A percentile compares a stretch with the other conserved stretches of the same genome.
These are phyloP conservation scores for Rhizopogon vulgaris DNA, from an alignment of 768 basidiomycete genomes.

Conservation along the genomic window DNA sequence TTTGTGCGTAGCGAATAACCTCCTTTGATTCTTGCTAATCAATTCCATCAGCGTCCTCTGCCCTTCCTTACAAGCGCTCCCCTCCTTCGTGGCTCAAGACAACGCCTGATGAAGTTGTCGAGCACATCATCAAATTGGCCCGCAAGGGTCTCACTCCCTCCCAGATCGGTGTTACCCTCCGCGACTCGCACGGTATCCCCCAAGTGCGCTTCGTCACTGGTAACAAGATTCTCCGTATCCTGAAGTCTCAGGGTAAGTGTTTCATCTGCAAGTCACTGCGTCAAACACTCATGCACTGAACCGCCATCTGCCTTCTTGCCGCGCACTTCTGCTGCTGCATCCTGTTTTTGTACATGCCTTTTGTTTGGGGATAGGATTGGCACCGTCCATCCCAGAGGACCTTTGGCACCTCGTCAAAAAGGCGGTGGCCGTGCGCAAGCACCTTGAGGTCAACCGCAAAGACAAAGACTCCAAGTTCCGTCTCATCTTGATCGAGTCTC, in stretches of 20 bases:
- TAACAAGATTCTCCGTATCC: constrained; percentile 98
- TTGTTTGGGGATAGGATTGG: constrained; percentile 79
- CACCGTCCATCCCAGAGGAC: constrained; percentile 97
- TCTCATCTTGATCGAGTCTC: constrained; percentile 97
- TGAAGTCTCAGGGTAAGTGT: constrained; percentile 84
- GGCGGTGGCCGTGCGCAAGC: constrained; percentile 98
- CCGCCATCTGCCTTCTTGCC: background rate
- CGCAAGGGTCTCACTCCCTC: constrained; percentile 97
- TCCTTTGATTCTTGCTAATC: background rate
- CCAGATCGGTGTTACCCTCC: constrained; percentile 95
- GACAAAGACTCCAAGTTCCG: constrained; percentile 98
- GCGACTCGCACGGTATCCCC: constrained; percentile 97
- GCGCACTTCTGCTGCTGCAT: constrained; percentile 5
- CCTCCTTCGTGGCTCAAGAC: constrained; percentile 97
- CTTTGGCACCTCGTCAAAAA: constrained; percentile 99
- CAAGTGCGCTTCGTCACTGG: constrained; percentile 98
- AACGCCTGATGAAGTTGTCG: constrained; percentile 89
- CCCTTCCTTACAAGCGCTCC: constrained; percentile 93
- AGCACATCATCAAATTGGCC: constrained; percentile 95
- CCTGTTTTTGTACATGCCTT: constrained; percentile 24
- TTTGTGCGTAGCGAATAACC: constrained; percentile 58
- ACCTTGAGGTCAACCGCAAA: constrained; percentile 95
- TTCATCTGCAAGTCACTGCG: background rate
- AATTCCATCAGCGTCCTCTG: constrained; percentile 66
- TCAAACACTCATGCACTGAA: constrained; percentile 20